A percentile compares a stretch with the other conserved stretches of the same genome.
Conservation (phyloP, 2,329 filamentous ascomycete genomes). For the Alternaria incomplexa region DNA sequence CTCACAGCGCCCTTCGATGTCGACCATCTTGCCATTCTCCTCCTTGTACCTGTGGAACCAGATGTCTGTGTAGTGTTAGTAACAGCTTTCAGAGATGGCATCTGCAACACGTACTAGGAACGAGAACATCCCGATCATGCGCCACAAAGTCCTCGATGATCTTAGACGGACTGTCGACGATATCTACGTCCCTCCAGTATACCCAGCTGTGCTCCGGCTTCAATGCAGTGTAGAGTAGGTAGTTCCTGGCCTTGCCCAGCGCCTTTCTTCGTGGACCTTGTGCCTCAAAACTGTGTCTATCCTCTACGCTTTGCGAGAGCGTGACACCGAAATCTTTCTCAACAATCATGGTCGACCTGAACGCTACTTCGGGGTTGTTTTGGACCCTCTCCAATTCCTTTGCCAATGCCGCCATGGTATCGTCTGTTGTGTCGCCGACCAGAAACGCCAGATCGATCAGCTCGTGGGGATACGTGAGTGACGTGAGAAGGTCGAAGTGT, state of each 20-base stretch:
- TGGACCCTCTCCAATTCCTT: conserved; percentile 89
- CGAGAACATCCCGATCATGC: conserved; percentile 89
- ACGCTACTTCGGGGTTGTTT: conserved; percentile 77
- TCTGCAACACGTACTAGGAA: conserved; percentile 75
- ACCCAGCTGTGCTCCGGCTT: conserved; percentile 98
- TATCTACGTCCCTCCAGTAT: conserved; percentile 98
- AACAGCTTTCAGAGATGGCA: not conserved
- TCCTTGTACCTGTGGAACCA: conserved; percentile 92
- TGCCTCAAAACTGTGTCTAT: conserved; percentile 83
- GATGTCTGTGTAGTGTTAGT: conserved; percentile 67
- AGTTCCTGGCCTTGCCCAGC: conserved; percentile 91
- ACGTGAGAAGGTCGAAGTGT: conserved; percentile 90
- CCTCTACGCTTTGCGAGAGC: conserved; percentile 78
- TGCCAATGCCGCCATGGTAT: conserved; percentile 85
- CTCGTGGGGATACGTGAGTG: conserved; percentile 91
- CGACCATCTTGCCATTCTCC: conserved; percentile 65
- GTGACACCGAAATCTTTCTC: conserved; percentile 87
- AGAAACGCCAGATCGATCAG: conserved; percentile 95
- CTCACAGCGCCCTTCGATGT: conserved; percentile 93
- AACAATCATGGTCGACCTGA: conserved; percentile 82
- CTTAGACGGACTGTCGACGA: conserved; percentile 83
- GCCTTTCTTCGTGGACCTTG: conserved; percentile 90
- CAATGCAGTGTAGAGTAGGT: conserved; percentile 80
- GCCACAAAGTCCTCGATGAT: conserved; percentile 96
- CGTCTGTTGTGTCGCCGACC: conserved; percentile 88